Evolutionary conservation across 2,329 filamentous ascomycete genomes (phyloP).

Genomic region (Fusarium sp.): DNA sequence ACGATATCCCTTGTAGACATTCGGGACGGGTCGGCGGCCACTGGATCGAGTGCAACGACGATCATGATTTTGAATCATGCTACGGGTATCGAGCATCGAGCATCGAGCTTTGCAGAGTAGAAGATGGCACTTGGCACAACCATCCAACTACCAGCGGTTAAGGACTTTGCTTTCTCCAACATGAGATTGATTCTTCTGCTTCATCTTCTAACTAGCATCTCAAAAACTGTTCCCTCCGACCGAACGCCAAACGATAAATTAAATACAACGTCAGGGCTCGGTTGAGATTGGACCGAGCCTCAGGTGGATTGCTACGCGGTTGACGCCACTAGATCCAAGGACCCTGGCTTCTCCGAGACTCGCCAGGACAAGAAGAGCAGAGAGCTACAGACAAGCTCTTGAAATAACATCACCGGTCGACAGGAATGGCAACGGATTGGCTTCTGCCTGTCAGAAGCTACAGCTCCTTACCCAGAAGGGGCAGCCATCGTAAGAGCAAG

Average conservation of each 20-base stretch:
- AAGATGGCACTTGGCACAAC: constrained; percentile 2
- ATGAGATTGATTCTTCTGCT: neutral
- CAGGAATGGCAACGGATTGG: constrained; percentile 15
- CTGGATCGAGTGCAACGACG: constrained; percentile 22
- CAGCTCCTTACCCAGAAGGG: constrained; percentile 33
- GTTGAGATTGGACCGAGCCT: constrained; percentile 25
- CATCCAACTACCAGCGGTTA: constrained; percentile 9
- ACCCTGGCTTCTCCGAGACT: constrained; percentile 14
- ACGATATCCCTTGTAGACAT: neutral
- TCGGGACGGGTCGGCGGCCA: constrained; percentile 29
- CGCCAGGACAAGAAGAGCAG: constrained; percentile 4
- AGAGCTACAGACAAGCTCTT: constrained; percentile 19
- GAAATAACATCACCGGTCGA: constrained; percentile 16
- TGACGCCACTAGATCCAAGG: constrained; percentile 28
- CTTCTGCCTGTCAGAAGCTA: constrained; percentile 13
- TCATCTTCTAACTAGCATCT: constrained; percentile 9
- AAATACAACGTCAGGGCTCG: constrained; percentile 20
- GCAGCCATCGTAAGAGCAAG: constrained; percentile 24
- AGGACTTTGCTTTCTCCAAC: neutral
- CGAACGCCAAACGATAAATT: constrained; percentile 1
- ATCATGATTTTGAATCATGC: constrained; percentile 18
- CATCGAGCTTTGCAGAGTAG: constrained; percentile 5
- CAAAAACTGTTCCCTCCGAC: constrained; percentile 1
- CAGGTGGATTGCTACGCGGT: constrained; percentile 28
- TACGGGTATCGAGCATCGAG: neutral